Evolutionary conservation across 371 early-diverging fungal genomes (phyloP), one percentile per base, ranked within the genome.

Genomic region (Rhizopus delemar): DNA sequence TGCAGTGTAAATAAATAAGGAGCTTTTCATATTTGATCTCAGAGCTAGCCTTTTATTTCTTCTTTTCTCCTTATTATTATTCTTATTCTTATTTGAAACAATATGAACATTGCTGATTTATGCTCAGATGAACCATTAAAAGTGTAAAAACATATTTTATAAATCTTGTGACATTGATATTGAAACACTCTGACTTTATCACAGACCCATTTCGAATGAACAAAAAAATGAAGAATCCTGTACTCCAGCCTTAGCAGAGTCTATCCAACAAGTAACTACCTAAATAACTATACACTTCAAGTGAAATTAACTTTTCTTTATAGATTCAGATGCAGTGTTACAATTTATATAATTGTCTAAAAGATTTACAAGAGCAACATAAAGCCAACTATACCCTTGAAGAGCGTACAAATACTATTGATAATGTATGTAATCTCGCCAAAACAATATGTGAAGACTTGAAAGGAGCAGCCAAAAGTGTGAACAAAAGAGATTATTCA

Each of bases 291-390:
- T 22, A 22, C 22, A 2, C 22, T 22, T 22, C 22, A 22, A 22
- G 2, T 22, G 22, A 22, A 22, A 22, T 22, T 22, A 22, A 22
- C 22, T 36, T 11, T 11, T 36, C 8, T 43, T 13, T 35, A 28
- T 51, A 63, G 63, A 38, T 63, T 22, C 45, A 54, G 12, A 36
- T 16, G 39, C 60, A 65, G 33, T 65, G 60, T 43, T 51, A 55
- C 6, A 51, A 66, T 33, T 15, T 66, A 39, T 61, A 61, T 28
- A 45, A 66, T 6, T 31, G n/a, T 28, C 53, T 66, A 41, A 61
- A 57, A 41, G 54, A 61, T 31, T 49, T 66, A 8, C 45, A 66
- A 29, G 32, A 41, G 0, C 41, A 53, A 29, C 53, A 66, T 35
- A 41, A 45, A 13, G 7, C 45, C 1, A 22, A 22, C 22, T 48